Evolutionary conservation across 345 rosid genomes (phyloP), one percentile per base, ranked within the genome.

Genomic region (Syzygium aromaticum): DNA sequence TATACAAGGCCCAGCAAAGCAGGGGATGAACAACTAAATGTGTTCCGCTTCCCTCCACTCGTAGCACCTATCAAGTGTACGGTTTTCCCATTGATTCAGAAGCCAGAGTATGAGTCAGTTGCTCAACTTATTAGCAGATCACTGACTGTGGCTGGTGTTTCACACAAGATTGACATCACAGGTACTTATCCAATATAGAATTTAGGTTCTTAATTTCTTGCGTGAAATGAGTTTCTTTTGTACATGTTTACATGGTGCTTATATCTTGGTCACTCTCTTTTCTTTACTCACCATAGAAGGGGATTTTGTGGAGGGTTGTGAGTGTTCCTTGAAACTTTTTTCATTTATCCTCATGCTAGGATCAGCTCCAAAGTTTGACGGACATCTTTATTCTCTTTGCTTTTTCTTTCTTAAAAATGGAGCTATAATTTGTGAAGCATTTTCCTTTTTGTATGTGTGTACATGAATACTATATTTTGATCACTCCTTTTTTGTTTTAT

Each of bases 41-140:
- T 95, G 46, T 96, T 96, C 93, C 95, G 98, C 63, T 96, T 98
- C 86, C 98, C 98, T 84, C 96, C 99, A 30, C 93, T 96, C 51
- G 97, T 96, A 59, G 99, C 99, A 30, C 98, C 99, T 51, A 94
- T 94, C 88, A 98, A 96, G 87, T 98, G 99, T 92, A 95, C 97
- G 1, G 99, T 98, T 53, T 96, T 96, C 92, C 99, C 99, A 8
- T 95, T 96, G 43, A 95, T 96, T 80, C 97, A 98, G 92, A 95
- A 96, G 89, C 94, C 93, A 86, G 91, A 93, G 85, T 95, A 93
- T n/a, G 99, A 98, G 90, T 93, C 92, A 83, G 96, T 94, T 87
- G 94, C 98, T 87, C 95, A 93, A 91, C 84, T 88, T 51, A 96
- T 96, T 61, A 93, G 96, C 51, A 95, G 91, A 92, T 91, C 95